Evolutionary conservation across 148 eudicot species (phyloP).

Genomic region (Chenopodium formosanum): DNA sequence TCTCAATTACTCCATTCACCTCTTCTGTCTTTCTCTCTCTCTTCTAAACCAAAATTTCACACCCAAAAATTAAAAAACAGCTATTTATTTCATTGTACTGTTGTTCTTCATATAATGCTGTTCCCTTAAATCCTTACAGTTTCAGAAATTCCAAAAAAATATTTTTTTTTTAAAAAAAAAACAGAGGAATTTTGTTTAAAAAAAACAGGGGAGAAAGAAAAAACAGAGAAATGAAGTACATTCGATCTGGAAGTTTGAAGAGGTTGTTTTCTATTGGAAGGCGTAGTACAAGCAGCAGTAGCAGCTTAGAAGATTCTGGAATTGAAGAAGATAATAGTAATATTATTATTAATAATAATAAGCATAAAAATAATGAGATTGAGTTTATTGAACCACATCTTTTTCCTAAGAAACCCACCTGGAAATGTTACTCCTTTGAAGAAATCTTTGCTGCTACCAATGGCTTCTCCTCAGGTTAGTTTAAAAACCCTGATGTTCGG

Average conservation of each 20-base stretch:
- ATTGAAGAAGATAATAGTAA: constrained; percentile 12
- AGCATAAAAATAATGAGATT: not conserved
- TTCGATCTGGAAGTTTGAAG: constrained; percentile 64
- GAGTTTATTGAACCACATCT: constrained; percentile 18
- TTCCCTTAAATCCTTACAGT: constrained; percentile 25
- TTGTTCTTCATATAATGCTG: constrained; percentile 15
- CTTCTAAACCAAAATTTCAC: not conserved
- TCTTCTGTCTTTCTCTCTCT: not conserved
- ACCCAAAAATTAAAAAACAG: not conserved
- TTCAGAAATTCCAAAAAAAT: not conserved
- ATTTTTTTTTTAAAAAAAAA: not conserved
- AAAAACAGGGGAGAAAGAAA: not conserved
- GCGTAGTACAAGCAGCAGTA: constrained; percentile 38
- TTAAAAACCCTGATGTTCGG: too few species aligned
- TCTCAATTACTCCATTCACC: constrained; percentile 5
- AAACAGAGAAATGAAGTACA: constrained; percentile 58
- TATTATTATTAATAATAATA: not conserved
- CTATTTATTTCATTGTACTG: not conserved
- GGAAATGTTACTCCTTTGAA: constrained; percentile 82
- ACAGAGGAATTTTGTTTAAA: not conserved
- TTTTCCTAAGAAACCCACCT: constrained; percentile 48
- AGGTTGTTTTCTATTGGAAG: constrained; percentile 61
- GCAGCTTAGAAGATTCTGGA: constrained; percentile 34
- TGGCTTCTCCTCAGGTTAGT: constrained; percentile 68
- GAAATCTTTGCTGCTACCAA: constrained; percentile 80